Evolutionary conservation across 768 basidiomycete species (phyloP).

Genomic region (Pulveroboletus sp.): DNA sequence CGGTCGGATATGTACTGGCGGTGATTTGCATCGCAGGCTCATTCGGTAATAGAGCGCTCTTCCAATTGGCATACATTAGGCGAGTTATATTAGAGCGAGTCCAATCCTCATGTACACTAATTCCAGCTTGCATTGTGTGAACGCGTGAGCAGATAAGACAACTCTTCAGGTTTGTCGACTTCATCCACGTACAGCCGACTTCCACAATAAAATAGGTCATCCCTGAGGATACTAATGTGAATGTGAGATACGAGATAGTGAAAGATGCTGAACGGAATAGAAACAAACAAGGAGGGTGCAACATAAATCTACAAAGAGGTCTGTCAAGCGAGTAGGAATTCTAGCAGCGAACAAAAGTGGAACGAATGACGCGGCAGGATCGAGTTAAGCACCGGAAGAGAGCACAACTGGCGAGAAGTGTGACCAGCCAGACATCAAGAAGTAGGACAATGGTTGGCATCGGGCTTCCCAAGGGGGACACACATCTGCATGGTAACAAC

Average conservation of each 20-base stretch:
- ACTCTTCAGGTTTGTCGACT: slow-evolving; percentile 1
- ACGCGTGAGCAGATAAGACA: slow-evolving; percentile 4
- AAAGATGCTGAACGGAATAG: slow-evolving; percentile 9
- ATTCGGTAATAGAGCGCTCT: too few species aligned
- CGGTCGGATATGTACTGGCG: too few species aligned
- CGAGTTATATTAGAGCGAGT: slow-evolving; percentile 1
- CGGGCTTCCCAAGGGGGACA: background rate
- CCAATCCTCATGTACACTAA: background rate
- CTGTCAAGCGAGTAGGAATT: background rate
- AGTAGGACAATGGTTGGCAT: background rate
- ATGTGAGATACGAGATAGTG: slow-evolving; percentile 3
- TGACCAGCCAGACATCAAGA: background rate
- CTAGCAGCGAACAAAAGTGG: background rate
- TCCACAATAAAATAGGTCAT: background rate
- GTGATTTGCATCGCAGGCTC: too few species aligned
- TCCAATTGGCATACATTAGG: too few species aligned
- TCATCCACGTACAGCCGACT: slow-evolving; percentile 10
- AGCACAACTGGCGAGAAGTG: background rate
- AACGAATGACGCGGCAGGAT: background rate
- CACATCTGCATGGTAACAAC: background rate
- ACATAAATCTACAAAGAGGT: slow-evolving; percentile 9
- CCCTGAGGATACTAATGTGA: background rate
- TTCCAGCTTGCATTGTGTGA: slow-evolving; percentile 3
- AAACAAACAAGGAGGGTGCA: slow-evolving; percentile 1
- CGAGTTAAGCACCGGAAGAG: background rate